A percentile compares a stretch with the other conserved stretches of the same genome.
Conservation (phyloP, 805 yeast species). For the Candida peoriensis region DNA sequence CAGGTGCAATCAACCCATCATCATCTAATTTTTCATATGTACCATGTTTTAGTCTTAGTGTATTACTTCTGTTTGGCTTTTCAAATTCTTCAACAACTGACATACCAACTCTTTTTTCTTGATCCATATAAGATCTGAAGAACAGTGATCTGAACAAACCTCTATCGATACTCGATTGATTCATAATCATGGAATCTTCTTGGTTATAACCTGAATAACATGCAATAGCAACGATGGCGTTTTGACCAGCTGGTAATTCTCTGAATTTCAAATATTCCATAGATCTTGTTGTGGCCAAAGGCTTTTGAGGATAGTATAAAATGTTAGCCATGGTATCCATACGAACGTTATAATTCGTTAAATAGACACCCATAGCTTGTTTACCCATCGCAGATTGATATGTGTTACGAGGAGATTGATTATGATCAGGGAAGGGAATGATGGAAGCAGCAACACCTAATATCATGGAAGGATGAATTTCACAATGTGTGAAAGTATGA, state of each 20-base stretch:
- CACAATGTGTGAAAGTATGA: constrained; percentile 96
- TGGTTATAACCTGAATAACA: constrained; percentile 99
- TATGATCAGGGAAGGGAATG: constrained; percentile 99
- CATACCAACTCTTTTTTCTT: constrained; percentile 98
- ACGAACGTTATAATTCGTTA: constrained; percentile 91
- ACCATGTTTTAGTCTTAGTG: constrained; percentile 94
- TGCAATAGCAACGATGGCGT: constrained; percentile 96
- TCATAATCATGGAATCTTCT: constrained; percentile 99
- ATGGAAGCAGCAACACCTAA: constrained; percentile 98
- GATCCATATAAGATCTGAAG: constrained; percentile 97
- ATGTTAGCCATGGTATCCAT: constrained; percentile 99
- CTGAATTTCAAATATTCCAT: constrained; percentile 97
- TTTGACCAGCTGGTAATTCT: constrained; percentile 98
- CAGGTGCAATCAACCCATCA: constrained; percentile 97
- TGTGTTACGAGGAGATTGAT: constrained; percentile 98
- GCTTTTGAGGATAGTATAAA: constrained; percentile 95
- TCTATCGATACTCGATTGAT: constrained; percentile 94
- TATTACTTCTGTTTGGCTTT: constrained; percentile 91
- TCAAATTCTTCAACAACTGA: constrained; percentile 96
- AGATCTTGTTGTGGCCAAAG: constrained; percentile 94
- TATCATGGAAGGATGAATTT: constrained; percentile 98
- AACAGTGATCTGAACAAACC: constrained; percentile 94
- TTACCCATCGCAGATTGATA: constrained; percentile 99
- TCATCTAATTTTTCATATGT: constrained; percentile 97
- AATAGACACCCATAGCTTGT: constrained; percentile 98